Conservation (phyloP, 345 rosid species). For the Gossypium ekmanianum region DNA sequence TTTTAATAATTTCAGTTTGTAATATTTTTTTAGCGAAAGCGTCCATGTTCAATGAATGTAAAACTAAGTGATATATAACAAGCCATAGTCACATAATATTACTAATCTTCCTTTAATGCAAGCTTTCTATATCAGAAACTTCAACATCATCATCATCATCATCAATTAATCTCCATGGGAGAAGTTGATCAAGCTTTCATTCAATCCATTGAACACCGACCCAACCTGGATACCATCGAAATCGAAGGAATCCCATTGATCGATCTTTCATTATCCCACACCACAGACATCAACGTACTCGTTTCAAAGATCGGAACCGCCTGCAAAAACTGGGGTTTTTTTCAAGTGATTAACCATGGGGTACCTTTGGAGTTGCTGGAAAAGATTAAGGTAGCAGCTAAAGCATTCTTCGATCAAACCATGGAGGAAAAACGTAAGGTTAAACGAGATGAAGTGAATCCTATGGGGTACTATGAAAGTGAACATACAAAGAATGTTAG, state of each 20-base stretch:
- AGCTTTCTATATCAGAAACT: no score
- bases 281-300: constrained; percentile 19
- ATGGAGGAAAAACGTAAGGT: constrained; percentile 51
- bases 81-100: not conserved
- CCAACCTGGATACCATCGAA: constrained; percentile 21
- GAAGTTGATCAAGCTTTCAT: constrained; percentile 23
- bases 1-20: not conserved
- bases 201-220: constrained; percentile 42
- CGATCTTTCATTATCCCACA: constrained; percentile 33
- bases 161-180: not conserved
- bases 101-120: not conserved
- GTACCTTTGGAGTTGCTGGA: constrained; percentile 32
- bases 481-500: constrained; percentile 68
- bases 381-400: constrained; percentile 28
- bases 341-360: constrained; percentile 47
- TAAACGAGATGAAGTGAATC: constrained; percentile 47
- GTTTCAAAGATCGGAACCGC: constrained; percentile 41
- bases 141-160: no score
- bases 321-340: constrained; percentile 61
- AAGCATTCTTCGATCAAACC: constrained; percentile 42
- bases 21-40: not conserved
- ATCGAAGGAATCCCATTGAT: constrained; percentile 46
- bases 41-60: not conserved
- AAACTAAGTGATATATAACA: not conserved
- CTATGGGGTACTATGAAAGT: constrained; percentile 54